Base-by-base conservation (phyloP, 345 rosid genomes). In the Corymbia maculata region DNA sequence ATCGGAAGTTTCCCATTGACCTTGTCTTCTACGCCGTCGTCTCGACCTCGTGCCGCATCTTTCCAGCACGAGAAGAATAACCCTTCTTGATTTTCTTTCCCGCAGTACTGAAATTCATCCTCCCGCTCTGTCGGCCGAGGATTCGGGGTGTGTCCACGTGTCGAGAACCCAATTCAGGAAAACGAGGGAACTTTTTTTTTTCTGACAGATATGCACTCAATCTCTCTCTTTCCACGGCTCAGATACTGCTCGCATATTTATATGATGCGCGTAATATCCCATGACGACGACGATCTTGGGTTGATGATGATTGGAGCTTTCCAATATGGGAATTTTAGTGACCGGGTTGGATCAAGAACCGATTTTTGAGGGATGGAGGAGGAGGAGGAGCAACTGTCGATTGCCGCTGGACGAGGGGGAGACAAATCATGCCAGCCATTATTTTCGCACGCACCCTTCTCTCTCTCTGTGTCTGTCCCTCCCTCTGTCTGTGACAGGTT, bases 351-450 rank as follows among this genome's bases (percentile, higher is more conserved):
- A 75, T 75, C 28, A 42, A 3, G 84, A 42, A 42, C 84, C 84
- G 84, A 22, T 42, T 75, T 75, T 75, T 42, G 84, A 42, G 84
- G 79, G 88, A 51, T 45, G 84, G 79, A 68, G 13, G 85, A 44
- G 45, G 42, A 36, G 42, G 42, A 36, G 42, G 42, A 11, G 49
- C 44, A n/a, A 14, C 85, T 44, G 50, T 86, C 36, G 42, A 47
- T 52, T 51, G 44, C 36, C 36, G 36, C 55, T 44, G 61, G 85
- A 85, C 47, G 53, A 88, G 88, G 85, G 52, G 44, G 89, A 86
- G 91, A 86, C 51, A 91, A 92, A 86, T 85, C 86, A 90, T 87
- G 86, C 80, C 88, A 66, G 80, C 90, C 91, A 85, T 92, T 88
- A 88, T 91, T 88, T 86, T 49, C 19, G 53, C 50, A 45, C 24